Evolutionary conservation across 1,284 basidiomycete genomes (phyloP), one percentile per base, ranked within the genome.

Genomic region (Flammula alnicola): DNA sequence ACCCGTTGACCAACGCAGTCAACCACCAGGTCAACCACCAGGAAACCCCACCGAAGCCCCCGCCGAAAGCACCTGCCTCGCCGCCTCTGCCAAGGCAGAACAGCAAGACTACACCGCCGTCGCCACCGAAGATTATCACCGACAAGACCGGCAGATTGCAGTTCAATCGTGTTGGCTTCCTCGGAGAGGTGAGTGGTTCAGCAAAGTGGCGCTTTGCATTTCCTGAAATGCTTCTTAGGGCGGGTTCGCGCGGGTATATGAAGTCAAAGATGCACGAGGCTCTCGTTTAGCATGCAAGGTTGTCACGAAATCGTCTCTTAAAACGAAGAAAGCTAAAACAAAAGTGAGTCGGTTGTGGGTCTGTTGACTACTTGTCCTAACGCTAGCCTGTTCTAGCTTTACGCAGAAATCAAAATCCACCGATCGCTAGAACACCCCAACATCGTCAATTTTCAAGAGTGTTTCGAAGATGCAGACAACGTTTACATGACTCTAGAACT

Each of bases 321-420:
- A 88, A 72, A 91, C 91, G 14, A 94, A 91, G 76, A 95, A 94
- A 68, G 92, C 91, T 46, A 94, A 93, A 70, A 95, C 93, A 14
- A 95, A 95, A 80, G 93, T 90, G 45, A 44, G 75, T 63, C 3
- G 10, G n/a, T 19, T 31, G 22, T 19, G n/a, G 14, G 9, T 31
- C 30, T 14, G 4, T 17, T 47, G 8, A n/a, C 11, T 20, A 14
- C 33, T 16, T 17, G 12, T 16, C 11, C 31, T 48, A 27, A 53
- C 43, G 22, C 29, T 23, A 38, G 19, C 6, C 23, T 10, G 14
- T 14, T 26, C 36, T 44, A 77, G 95, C 83, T 98, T 52, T 98
- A 96, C 63, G 95, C 95, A 53, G 96, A 99, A 79, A 98, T 99
- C 69, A 98, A 97, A 78, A 95, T 99, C 48, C 96, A 99, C 71